Percentiles rank a stretch among this genome's conserved stretches.
Evolutionary conservation across 768 basidiomycete species (phyloP).

Genomic region (Galerina marginata): DNA sequence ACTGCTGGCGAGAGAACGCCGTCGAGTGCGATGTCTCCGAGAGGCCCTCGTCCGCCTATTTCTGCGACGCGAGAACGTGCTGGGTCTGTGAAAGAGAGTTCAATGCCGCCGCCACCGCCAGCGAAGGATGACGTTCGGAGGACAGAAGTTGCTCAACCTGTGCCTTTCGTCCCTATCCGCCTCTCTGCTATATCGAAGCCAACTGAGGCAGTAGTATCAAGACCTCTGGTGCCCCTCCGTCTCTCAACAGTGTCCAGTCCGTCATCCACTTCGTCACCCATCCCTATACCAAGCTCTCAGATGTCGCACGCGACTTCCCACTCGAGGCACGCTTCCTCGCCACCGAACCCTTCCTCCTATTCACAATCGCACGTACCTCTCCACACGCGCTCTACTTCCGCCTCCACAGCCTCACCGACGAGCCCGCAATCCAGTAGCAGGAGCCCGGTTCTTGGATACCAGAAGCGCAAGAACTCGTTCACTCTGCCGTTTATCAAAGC

Average conservation of each 20-base stretch:
- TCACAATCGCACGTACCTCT: not conserved
- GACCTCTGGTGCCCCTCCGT: constrained; percentile 1
- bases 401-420: not conserved
- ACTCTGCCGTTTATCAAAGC: constrained; percentile 36
- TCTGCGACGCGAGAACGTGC: not conserved
- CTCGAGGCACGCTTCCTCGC: not conserved
- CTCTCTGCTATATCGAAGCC: not conserved
- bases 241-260: constrained; percentile 1
- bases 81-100: not conserved
- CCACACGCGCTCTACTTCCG: not conserved
- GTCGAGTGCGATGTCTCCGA: constrained; percentile 7
- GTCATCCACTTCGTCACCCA: not conserved
- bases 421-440: not conserved
- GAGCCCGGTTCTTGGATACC: constrained; percentile 3
- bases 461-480: constrained; percentile 33
- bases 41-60: constrained; percentile 16
- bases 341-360: not conserved
- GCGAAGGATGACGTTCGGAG: not conserved
- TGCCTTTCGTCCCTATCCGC: not conserved
- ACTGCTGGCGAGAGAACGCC: not conserved
- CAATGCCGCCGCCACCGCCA: not conserved
- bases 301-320: not conserved
- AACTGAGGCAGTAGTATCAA: not conserved
- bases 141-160: not conserved
- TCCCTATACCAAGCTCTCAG: constrained; percentile 2